These are phyloP conservation scores for Acacia melanoxylon DNA, from an alignment of 306 rosid species.

Conservation along the genomic window DNA sequence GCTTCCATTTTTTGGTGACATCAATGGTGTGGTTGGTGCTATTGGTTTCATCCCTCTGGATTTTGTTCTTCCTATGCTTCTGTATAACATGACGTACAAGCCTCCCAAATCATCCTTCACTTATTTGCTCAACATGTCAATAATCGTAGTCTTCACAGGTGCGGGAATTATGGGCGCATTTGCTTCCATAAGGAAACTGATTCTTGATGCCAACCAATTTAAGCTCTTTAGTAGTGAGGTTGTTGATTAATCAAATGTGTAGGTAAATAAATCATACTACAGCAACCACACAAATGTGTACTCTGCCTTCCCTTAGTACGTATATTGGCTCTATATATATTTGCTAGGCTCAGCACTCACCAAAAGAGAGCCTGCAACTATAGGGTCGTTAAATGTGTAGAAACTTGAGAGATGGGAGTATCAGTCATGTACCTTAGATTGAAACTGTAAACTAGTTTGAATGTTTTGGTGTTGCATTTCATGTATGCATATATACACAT, in stretches of 20 bases:
- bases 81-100: slow-evolving; percentile 81
- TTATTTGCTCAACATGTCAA: slow-evolving; percentile 73
- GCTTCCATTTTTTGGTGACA: slow-evolving; percentile 95
- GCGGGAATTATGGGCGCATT: slow-evolving; percentile 80
- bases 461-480: background rate
- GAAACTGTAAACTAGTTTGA: background rate
- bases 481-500: background rate
- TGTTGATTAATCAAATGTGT: slow-evolving; percentile 39
- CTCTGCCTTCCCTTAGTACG: background rate
- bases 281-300: slow-evolving; percentile 1
- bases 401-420: background rate
- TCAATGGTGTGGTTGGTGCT: slow-evolving; percentile 84
- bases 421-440: background rate
- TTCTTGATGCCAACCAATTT: slow-evolving; percentile 76
- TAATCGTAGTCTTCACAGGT: slow-evolving; percentile 72
- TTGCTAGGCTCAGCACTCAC: background rate
- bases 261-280: background rate
- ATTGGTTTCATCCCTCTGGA: slow-evolving; percentile 93
- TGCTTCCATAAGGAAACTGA: slow-evolving; percentile 78
- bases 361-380: background rate
- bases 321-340: background rate
- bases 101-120: slow-evolving; percentile 62
- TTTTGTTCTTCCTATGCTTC: slow-evolving; percentile 92
- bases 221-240: slow-evolving; percentile 76
- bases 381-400: background rate